phyloP scores from a whole-genome alignment of 352 stramenopile genomes.

The Phytophthora sp. region DNA sequence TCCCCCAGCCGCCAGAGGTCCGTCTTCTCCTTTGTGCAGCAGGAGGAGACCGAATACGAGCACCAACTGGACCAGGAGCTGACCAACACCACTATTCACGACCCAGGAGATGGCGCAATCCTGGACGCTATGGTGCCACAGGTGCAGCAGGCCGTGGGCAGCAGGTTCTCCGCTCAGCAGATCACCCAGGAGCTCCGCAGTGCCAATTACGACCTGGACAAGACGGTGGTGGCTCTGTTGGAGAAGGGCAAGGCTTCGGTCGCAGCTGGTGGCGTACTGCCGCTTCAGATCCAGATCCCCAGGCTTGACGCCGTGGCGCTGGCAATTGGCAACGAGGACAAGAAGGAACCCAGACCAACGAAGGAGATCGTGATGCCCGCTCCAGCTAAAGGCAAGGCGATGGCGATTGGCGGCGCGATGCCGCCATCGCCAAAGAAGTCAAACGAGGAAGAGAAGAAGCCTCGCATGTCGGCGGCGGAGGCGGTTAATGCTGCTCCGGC shows the following conservation, averaged over 20 bases:
- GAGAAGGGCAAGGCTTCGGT: constrained; percentile 67
- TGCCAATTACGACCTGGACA: constrained; percentile 84
- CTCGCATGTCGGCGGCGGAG: constrained; percentile 29
- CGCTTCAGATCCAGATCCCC: constrained; percentile 71
- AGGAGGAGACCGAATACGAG: constrained; percentile 23
- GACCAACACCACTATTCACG: constrained; percentile 26
- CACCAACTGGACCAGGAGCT: constrained; percentile 10
- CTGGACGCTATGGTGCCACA: constrained; percentile 63
- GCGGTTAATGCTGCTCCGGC: constrained; percentile 32
- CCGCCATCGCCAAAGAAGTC: constrained; percentile 4
- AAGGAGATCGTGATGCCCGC: constrained; percentile 45
- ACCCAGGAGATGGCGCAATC: constrained; percentile 61
- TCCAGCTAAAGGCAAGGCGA: constrained; percentile 51
- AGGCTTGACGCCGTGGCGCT: constrained; percentile 65
- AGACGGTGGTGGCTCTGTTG: constrained; percentile 72
- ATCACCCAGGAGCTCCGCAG: constrained; percentile 69
- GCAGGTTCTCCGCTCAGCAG: constrained; percentile 61
- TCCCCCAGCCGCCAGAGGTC: constrained; percentile 77
- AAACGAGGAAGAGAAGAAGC: constrained; percentile 35
- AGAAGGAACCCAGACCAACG: constrained; percentile 16
- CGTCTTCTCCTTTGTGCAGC: constrained; percentile 84
- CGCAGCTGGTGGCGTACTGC: constrained; percentile 42
- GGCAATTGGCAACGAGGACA: constrained; percentile 46
- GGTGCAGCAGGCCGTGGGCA: constrained; percentile 56
- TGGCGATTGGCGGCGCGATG: constrained; percentile 47